Evolutionary conservation across 2,329 filamentous ascomycete species (phyloP), one percentile per base, ranked within the genome.

Genomic region (Chalaropsis thielavioides): DNA sequence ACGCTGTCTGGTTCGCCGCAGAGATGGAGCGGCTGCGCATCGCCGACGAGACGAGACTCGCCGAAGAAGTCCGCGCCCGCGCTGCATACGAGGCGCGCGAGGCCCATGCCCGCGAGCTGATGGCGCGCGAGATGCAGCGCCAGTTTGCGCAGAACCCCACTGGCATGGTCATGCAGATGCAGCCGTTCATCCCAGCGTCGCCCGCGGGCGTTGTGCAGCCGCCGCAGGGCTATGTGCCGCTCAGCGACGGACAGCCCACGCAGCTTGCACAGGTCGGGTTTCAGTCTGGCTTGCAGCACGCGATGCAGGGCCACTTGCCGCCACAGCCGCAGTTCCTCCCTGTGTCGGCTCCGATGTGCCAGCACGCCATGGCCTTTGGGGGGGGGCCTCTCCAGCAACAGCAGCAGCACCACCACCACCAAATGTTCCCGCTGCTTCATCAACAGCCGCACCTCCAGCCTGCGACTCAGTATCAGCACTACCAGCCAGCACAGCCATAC

Each of bases 351-450:
- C 46, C 46, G 1, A 24, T 15, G 11, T 51, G 24, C 19, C 46
- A 51, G 3, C 19, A 19, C 19, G 24, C 44, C 46, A 24, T 31
- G 17, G 61, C 22, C 1, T 22, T 22, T 54, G 27, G 24, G 19
- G 10, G 27, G 19, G 8, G 22, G 8, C 27, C 31, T 2, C 31
- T 3, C 3, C 31, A 31, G 31, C 31, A 31, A 6, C 31, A 63
- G 41, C 61, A 63, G 24, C 61, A 63, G 22, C 60, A 62, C 40
- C 3, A 27, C 22, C 60, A 62, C 6, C 38, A 46, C 38, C 60
- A 62, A 62, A 38, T 38, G 35, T 38, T 38, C 35, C 8, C 35
- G 6, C 5, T 38, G 35, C 35, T 10, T 7, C 7, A 35, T 35
- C 31, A 35, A 1, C 35, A 38, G 35, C 35, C 35, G 5, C 35